Evolutionary conservation across 2,329 filamentous ascomycete species (phyloP).

Genomic region (Botryotinia calthae): DNA sequence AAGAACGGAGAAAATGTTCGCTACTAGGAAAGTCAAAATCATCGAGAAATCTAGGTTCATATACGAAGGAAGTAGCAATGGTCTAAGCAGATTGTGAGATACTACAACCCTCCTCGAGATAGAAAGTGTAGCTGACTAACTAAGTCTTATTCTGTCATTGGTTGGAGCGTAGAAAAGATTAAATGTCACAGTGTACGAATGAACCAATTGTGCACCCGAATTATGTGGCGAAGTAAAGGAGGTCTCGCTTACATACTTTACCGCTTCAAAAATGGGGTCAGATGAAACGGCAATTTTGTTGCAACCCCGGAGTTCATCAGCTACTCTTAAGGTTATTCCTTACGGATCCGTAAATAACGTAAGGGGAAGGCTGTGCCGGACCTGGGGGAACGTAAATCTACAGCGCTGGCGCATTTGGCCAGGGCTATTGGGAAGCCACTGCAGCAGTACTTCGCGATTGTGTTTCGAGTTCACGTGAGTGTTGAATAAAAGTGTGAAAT

Average conservation of each 20-base stretch:
- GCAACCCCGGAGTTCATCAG: not conserved
- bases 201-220: slow-evolving; percentile 2
- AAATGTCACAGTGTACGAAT: not conserved
- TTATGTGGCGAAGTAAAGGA: not conserved
- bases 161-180: not conserved
- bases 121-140: not conserved
- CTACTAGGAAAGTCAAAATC: not conserved
- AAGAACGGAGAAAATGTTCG: not conserved
- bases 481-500: slow-evolving; percentile 1
- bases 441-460: not conserved
- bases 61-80: not conserved
- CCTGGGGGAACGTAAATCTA: not conserved
- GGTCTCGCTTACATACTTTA: slow-evolving; percentile 11
- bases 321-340: not conserved
- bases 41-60: not conserved
- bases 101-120: not conserved
- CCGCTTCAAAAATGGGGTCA: not conserved
- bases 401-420: not conserved
- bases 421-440: not conserved
- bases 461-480: not conserved
- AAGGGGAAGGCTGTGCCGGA: not conserved
- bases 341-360: not conserved
- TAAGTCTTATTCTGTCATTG: not conserved
- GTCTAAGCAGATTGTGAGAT: not conserved
- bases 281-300: not conserved